Evolutionary conservation across 2,329 filamentous ascomycete genomes (phyloP).

Genomic region (Paramyrothecium roridum): DNA sequence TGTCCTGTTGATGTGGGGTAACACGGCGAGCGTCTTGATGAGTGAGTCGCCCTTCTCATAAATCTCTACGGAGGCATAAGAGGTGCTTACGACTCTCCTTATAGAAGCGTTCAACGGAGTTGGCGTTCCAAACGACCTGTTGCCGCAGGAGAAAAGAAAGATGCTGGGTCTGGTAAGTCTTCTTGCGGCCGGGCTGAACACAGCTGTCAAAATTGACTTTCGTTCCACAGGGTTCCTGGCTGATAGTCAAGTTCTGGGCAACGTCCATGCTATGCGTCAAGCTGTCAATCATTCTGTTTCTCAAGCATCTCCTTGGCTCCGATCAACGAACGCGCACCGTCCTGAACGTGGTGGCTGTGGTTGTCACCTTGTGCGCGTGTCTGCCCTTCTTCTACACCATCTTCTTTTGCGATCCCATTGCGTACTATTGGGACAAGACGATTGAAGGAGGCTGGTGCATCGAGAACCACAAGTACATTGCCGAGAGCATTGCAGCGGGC

Average conservation of each 20-base stretch:
- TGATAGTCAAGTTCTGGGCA: conserved; percentile 9
- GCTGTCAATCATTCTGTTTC: conserved; percentile 10
- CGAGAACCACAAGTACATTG: background rate
- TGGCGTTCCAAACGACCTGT: conserved; percentile 1
- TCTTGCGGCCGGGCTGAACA: too few relatives aligned
- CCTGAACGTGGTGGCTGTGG: conserved; percentile 4
- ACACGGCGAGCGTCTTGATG: conserved; percentile 6
- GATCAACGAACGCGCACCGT: conserved; percentile 1
- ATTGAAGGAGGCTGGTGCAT: conserved; percentile 5
- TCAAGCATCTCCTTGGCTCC: conserved; percentile 6
- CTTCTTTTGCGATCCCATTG: conserved; percentile 6
- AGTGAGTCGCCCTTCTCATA: too few relatives aligned
- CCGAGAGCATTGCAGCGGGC: conserved; percentile 4
- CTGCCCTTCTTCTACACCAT: conserved; percentile 5
- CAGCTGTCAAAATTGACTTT: too few relatives aligned
- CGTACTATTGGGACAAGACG: conserved; percentile 9
- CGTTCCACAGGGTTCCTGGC: conserved; percentile 8
- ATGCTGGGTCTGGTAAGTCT: background rate
- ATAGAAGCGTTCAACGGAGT: conserved; percentile 8
- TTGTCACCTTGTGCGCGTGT: conserved; percentile 6
- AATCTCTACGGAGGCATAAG: too few relatives aligned
- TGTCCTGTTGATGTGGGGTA: conserved; percentile 9
- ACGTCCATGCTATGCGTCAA: conserved; percentile 7
- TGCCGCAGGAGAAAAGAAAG: background rate
- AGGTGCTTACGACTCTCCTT: background rate